Conservation (phyloP, 768 basidiomycete genomes). For the Kwoniella mangroviensis region DNA sequence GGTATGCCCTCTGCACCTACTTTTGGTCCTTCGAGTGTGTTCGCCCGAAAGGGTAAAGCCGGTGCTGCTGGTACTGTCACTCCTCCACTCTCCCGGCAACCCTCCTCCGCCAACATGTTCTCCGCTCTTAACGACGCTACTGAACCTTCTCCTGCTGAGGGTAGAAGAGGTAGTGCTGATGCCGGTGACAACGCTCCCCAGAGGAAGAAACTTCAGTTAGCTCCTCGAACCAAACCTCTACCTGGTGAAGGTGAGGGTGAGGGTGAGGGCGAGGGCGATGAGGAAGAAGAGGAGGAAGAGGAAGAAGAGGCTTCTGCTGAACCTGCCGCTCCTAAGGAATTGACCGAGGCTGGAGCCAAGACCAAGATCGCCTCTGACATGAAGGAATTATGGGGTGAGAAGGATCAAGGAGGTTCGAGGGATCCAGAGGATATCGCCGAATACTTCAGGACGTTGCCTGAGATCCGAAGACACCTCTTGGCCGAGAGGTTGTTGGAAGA, state of each 20-base stretch:
- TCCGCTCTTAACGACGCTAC: conserved; percentile 62
- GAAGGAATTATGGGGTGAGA: conserved; percentile 79
- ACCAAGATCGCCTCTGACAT: conserved; percentile 78
- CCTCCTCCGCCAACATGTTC: conserved; percentile 80
- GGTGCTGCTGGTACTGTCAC: conserved; percentile 66
- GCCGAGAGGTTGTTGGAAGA: conserved; percentile 75
- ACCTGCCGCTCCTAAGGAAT: conserved; percentile 52
- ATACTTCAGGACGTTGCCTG: conserved; percentile 77
- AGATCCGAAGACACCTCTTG: conserved; percentile 67
- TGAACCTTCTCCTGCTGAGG: conserved; percentile 36
- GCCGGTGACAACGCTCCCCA: conserved; percentile 64
- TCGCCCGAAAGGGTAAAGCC: conserved; percentile 65
- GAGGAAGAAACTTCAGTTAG: conserved; percentile 73
- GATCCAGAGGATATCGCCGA: conserved; percentile 84
- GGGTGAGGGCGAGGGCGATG: conserved; percentile 53
- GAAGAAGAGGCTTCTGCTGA: conserved; percentile 62
- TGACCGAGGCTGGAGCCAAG: conserved; percentile 71
- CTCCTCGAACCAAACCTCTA: conserved; percentile 77
- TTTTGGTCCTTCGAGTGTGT: conserved; percentile 85
- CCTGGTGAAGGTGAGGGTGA: conserved; percentile 52
- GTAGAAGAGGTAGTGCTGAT: conserved; percentile 26
- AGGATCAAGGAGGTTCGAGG: conserved; percentile 58
- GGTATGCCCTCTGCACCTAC: conserved; percentile 64
- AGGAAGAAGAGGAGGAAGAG: conserved; percentile 57
- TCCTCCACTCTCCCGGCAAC: conserved; percentile 74